Conservation (phyloP, 805 yeast species). For the Candida ficus region DNA sequence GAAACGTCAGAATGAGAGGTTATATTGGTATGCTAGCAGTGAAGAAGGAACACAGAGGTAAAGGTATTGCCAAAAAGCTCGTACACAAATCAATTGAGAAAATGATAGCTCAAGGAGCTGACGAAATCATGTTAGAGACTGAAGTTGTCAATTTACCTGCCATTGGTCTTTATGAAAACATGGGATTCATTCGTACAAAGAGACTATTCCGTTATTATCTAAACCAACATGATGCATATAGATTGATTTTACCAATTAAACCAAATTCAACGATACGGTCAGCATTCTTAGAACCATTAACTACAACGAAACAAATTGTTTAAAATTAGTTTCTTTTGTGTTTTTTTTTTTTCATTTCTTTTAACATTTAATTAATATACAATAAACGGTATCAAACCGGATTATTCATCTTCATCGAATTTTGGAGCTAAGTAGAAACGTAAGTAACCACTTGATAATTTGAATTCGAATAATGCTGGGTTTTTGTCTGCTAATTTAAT, state of each 20-base stretch:
- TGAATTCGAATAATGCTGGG: constrained; percentile 92
- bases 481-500: constrained; percentile 84
- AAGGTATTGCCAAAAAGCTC: constrained; percentile 74
- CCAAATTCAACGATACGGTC: constrained; percentile 51
- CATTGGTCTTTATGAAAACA: constrained; percentile 58
- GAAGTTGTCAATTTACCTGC: constrained; percentile 80
- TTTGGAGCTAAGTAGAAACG: constrained; percentile 97
- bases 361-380: background rate
- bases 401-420: constrained; percentile 83
- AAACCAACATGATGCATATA: constrained; percentile 89
- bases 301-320: background rate
- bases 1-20: constrained; percentile 71
- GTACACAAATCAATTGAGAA: constrained; percentile 56
- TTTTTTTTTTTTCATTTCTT: background rate
- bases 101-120: constrained; percentile 64
- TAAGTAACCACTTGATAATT: constrained; percentile 85
- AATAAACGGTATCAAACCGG: constrained; percentile 2
- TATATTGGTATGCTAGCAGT: constrained; percentile 97
- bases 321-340: background rate
- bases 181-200: constrained; percentile 72
- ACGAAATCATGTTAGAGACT: constrained; percentile 90
- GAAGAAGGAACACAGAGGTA: constrained; percentile 61
- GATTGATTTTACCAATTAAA: constrained; percentile 77
- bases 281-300: constrained; percentile 36
- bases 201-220: constrained; percentile 82